Percentiles rank a stretch among this genome's conserved stretches.
These are phyloP conservation scores for Penstemon newberryi DNA, from an alignment of 257 asterid genomes.

Conservation along the genomic window DNA sequence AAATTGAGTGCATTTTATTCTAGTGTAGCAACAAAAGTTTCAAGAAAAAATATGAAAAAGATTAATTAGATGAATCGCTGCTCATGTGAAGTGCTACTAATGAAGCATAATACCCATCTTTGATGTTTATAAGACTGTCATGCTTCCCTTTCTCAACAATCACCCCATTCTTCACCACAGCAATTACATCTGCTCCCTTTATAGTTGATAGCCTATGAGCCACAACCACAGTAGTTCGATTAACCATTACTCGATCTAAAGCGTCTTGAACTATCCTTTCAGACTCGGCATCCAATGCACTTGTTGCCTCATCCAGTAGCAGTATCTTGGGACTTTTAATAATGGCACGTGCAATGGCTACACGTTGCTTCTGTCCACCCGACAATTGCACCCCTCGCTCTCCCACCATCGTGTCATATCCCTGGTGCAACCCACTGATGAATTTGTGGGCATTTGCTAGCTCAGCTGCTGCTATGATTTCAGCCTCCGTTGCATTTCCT, in stretches of 20 bases:
- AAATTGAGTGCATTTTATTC: no score
- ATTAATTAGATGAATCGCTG: constrained; percentile 30
- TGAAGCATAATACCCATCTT: constrained; percentile 71
- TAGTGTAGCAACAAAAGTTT: no score
- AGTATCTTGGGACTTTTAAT: constrained; percentile 71
- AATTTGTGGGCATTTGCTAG: constrained; percentile 88
- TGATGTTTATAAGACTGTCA: constrained; percentile 55
- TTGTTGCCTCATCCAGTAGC: constrained; percentile 81
- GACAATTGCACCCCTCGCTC: constrained; percentile 81
- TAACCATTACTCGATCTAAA: constrained; percentile 65
- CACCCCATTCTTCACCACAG: constrained; percentile 78
- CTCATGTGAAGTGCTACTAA: constrained; percentile 65
- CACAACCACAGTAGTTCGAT: constrained; percentile 76
- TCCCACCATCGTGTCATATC: constrained; percentile 83
- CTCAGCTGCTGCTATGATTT: constrained; percentile 72
- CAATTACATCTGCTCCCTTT: constrained; percentile 72
- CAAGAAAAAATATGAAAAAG: not conserved
- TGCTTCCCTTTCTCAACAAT: constrained; percentile 86
- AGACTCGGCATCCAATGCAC: constrained; percentile 83
- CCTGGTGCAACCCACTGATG: constrained; percentile 71
- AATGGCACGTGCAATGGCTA: constrained; percentile 87
- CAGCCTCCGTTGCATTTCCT: constrained; percentile 78
- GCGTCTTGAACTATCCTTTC: constrained; percentile 87
- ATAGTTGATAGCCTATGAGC: constrained; percentile 85
- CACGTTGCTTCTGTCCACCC: constrained; percentile 90